Conservation (phyloP, 768 basidiomycete species). For the Cyathus striatus region DNA sequence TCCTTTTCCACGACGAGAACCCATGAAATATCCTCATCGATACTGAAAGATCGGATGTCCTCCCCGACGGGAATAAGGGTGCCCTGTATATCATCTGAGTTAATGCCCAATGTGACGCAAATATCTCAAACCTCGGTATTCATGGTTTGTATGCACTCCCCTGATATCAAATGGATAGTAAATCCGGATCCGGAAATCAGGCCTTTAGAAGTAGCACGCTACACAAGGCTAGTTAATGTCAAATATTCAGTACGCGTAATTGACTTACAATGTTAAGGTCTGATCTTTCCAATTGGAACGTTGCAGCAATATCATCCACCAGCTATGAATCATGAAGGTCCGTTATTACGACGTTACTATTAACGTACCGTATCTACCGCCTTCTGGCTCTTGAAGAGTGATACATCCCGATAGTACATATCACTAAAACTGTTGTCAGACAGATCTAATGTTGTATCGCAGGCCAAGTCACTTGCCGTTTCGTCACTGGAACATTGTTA, state of each 20-base stretch:
- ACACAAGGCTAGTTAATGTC: conserved; percentile 4
- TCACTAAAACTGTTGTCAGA: conserved; percentile 71
- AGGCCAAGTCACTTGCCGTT: too few species aligned
- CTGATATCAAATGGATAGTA: conserved; percentile 49
- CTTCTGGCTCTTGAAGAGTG: conserved; percentile 72
- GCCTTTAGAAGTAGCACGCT: conserved; percentile 91
- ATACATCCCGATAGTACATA: conserved; percentile 83
- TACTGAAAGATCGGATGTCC: conserved; percentile 58
- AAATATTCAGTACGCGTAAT: not conserved
- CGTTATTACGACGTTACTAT: too few species aligned
- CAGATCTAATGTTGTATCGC: too few species aligned
- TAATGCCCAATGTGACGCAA: not conserved
- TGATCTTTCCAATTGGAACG: conserved; percentile 64
- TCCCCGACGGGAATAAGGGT: conserved; percentile 75
- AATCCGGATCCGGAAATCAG: conserved; percentile 71
- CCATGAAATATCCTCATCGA: conserved; percentile 59
- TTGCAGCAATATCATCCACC: conserved; percentile 86
- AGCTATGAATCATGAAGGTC: too few species aligned
- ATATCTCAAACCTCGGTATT: conserved; percentile 50
- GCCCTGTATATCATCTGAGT: conserved; percentile 37
- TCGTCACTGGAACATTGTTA: conserved; percentile 52
- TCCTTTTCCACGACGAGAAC: conserved; percentile 94
- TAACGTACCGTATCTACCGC: conserved; percentile 67
- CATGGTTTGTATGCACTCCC: conserved; percentile 43
- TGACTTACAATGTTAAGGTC: conserved; percentile 73